Evolutionary conservation across 2,329 filamentous ascomycete genomes (phyloP), one percentile per base, ranked within the genome.

Genomic region (Neurospora crassa): DNA sequence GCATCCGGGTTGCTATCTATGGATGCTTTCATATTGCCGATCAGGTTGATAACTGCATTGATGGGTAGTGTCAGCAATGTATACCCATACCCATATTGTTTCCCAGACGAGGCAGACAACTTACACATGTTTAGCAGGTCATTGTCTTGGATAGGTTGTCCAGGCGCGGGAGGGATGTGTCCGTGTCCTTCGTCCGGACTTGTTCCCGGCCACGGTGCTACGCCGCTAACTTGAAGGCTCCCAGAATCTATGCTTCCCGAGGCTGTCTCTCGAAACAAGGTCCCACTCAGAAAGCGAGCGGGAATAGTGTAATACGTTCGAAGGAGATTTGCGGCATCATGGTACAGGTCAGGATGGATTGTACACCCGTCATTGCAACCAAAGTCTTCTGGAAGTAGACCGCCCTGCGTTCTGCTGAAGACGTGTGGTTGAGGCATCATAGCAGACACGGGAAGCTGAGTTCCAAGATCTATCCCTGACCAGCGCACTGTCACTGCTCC

Each of bases 21-120:
- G 6, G 82, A 85, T 2, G 82, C 82, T 69, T 84, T 85, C 79
- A 86, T 87, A 37, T 83, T 84, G 18, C 82, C 83, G 12, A 87
- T 78, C 8, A 87, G 77, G 69, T 83, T 83, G 41, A 85, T 76
- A 68, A 85, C 85, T 87, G 43, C 4, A 42, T 11, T 8, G 43
- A 43, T 70, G 59, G 40, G 69, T 68, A 69, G 47, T 34, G 16
- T 69, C 40, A 70, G 37, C 37, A 53, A 53, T 6, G 47, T 29
- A 37, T 20, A 53, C 45, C 47, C 41, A 41, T n/a, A 68, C 43
- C 42, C 34, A 24, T 4, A 53, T 12, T 11, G 1, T 11, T 8
- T n/a, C 14, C 5, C n/a, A 2, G 5, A 20, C 67, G 29, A n/a
- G 29, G 5, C 53, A n/a, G 16, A 34, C 12, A n/a, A 76, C 81